Conservation (phyloP, 192 early-diverging fungal species). For the Oehlia diaphana region DNA sequence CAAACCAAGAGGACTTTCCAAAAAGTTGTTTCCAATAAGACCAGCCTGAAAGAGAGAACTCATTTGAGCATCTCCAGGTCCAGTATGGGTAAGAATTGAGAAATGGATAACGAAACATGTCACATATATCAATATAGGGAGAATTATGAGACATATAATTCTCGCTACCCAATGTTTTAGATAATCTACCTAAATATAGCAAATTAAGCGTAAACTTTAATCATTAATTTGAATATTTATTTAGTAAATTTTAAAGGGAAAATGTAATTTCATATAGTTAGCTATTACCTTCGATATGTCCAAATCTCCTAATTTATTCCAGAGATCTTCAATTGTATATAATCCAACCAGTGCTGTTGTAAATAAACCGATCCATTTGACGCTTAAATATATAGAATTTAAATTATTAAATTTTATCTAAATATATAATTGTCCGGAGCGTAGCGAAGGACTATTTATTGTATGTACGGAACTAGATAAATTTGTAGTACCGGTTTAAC, state of each 20-base stretch:
- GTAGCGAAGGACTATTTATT: no score
- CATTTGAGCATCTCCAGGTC: constrained; percentile 91
- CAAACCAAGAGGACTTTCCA: constrained; percentile 77
- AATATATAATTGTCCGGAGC: no score
- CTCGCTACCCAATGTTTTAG: constrained; percentile 84
- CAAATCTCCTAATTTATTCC: constrained; percentile 79
- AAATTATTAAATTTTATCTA: not conserved
- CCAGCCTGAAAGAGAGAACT: constrained; percentile 96
- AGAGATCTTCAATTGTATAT: constrained; percentile 92
- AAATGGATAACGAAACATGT: constrained; percentile 87
- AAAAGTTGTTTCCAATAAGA: constrained; percentile 77
- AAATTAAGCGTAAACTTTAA: constrained; percentile 5
- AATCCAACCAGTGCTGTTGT: constrained; percentile 87
- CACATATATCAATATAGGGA: constrained; percentile 85
- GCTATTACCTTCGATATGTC: constrained; percentile 50
- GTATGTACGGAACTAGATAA: no score
- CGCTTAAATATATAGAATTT: constrained; percentile 44
- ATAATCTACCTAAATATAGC: constrained; percentile 53
- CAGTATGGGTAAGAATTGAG: constrained; percentile 74
- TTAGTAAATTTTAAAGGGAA: not conserved
- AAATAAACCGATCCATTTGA: constrained; percentile 98
- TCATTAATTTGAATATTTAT: no score
- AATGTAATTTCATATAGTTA: not conserved
- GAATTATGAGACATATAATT: constrained; percentile 72
- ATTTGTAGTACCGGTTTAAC: no score